These are phyloP conservation scores for Cyberlindnera meyerae DNA, from an alignment of 805 yeast species.

Conservation along the genomic window DNA sequence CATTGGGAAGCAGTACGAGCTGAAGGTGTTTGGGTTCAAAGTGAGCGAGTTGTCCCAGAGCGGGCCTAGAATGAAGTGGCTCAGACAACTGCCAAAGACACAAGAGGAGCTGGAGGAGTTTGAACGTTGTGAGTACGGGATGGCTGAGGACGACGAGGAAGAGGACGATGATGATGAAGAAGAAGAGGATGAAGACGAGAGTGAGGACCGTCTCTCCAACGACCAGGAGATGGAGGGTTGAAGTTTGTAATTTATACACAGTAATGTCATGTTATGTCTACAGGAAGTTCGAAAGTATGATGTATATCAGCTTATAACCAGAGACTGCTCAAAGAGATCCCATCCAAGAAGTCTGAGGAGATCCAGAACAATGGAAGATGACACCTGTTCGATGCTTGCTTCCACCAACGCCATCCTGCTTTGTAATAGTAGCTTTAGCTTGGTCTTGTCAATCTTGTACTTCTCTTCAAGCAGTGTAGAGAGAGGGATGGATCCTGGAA, in stretches of 20 bases:
- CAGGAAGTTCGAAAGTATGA: no score
- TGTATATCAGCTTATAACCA: no score
- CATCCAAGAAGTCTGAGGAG: slow-evolving; percentile 8
- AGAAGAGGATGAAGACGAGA: not conserved
- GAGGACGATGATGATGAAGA: slow-evolving; percentile 9
- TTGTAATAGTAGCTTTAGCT: slow-evolving; percentile 1
- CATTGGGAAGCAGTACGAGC: slow-evolving; percentile 45
- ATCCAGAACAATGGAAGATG: slow-evolving; percentile 6
- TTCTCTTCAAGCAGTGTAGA: not conserved
- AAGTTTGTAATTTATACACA: no score
- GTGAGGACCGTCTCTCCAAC: no score
- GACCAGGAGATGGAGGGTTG: not conserved
- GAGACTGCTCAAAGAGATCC: slow-evolving; percentile 6
- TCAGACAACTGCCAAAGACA: slow-evolving; percentile 69
- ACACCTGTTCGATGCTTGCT: not conserved
- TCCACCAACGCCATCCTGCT: not conserved
- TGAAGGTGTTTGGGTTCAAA: slow-evolving; percentile 84
- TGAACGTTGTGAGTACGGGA: slow-evolving; percentile 56
- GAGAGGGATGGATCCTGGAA: slow-evolving; percentile 4
- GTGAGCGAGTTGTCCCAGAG: slow-evolving; percentile 66
- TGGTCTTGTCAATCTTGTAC: not conserved
- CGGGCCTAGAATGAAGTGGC: slow-evolving; percentile 97
- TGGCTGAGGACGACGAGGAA: slow-evolving; percentile 13
- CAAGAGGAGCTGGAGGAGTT: slow-evolving; percentile 58
- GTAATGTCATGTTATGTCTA: no score